These are phyloP conservation scores for Fusarium domesticum DNA, from an alignment of 2,329 filamentous ascomycete genomes.

Conservation along the genomic window DNA sequence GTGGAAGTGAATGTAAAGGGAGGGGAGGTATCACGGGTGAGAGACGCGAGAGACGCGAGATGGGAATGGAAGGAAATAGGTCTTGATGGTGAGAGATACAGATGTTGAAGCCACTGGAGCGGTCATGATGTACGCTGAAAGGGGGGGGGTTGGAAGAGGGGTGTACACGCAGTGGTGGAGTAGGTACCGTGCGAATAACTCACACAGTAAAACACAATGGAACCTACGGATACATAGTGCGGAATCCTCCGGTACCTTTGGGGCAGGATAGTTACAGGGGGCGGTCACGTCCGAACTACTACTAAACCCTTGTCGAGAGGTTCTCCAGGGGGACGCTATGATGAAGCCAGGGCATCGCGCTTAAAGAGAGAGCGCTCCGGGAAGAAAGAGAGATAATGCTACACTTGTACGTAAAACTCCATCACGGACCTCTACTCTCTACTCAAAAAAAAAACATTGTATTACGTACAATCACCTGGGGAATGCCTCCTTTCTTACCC, in stretches of 20 bases:
- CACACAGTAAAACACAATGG: too few relatives aligned
- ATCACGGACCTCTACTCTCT: background rate
- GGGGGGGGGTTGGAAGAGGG: background rate
- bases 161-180: too few relatives aligned
- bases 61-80: background rate
- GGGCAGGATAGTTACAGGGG: background rate
- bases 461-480: slow-evolving; percentile 16
- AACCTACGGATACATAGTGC: too few relatives aligned
- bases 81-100: background rate
- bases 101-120: too few relatives aligned
- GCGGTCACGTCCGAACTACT: background rate
- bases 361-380: slow-evolving; percentile 3
- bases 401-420: background rate
- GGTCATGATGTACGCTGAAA: background rate
- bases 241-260: too few relatives aligned
- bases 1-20: too few relatives aligned
- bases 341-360: slow-evolving; percentile 1
- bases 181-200: too few relatives aligned
- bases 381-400: slow-evolving; percentile 6
- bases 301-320: background rate
- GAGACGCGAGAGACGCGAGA: background rate
- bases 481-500: slow-evolving; percentile 1
- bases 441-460: slow-evolving; percentile 4
- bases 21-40: background rate
- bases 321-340: background rate